Evolutionary conservation across 2,329 filamentous ascomycete genomes (phyloP), one percentile per base, ranked within the genome.

Genomic region (Hirsutella thompsonii): DNA sequence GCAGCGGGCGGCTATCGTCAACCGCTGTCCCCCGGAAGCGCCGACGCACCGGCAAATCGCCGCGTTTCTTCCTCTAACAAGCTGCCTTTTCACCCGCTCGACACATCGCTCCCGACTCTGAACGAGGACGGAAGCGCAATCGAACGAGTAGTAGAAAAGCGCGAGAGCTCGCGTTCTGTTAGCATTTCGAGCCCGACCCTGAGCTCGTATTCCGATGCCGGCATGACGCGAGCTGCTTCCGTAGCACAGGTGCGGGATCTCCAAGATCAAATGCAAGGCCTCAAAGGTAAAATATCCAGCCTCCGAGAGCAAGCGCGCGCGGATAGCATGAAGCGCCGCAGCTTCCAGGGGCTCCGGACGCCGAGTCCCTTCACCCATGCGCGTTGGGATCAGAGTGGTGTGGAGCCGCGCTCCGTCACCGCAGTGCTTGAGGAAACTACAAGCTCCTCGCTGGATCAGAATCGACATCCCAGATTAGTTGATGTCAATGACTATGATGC

Each of bases 281-380:
- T 94, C 37, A 89, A 88, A 55, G 85, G 83, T 44, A 86, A 87
- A 52, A 88, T 94, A 29, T 89, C 86, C 2, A 82, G 70, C 14
- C 61, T 94, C 34, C 82, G 84, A 50, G 79, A 88, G 46, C 81
- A 86, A 51, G 83, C 85, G 0, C 76, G 83, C 18, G 83, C 83
- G 43, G 88, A 94, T 50, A 87, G 75, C 50, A 60, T 93, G 52
- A 80, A 84, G 52, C 74, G 88, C 39, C 75, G 80, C 42, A 94
- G 85, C 56, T 59, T 89, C 40, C 81, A 86, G 50, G 88, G 75
- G 52, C 61, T 90, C 44, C 75, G 84, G 30, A 82, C 79, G 1
- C 79, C 81, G 0, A 92, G 82, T 53, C 87, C 85, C 0, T 84
- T 93, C 54, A 89, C 83, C 1, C 76, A 85, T 49, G 75, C 85